These are phyloP conservation scores for Rutstroemia sp. DNA, from an alignment of 2,329 filamentous ascomycete genomes.

Conservation along the genomic window DNA sequence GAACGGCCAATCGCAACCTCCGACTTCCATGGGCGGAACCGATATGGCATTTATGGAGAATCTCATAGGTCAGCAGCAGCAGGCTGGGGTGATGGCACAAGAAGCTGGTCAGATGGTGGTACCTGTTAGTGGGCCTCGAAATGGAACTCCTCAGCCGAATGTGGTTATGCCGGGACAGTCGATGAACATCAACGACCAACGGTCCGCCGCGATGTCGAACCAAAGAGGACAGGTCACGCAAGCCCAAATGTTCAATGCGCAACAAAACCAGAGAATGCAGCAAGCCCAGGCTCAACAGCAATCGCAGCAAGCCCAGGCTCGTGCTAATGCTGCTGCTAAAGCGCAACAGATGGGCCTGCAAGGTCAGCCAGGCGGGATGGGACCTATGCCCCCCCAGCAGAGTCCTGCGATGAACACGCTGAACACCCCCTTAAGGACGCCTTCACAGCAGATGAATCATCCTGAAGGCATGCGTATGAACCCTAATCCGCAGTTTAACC, in stretches of 20 bases:
- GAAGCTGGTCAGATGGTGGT: conserved; percentile 29
- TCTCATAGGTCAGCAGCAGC: conserved; percentile 27
- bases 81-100: conserved; percentile 26
- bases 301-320: conserved; percentile 22
- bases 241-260: conserved; percentile 24
- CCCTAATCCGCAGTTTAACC: conserved; percentile 42
- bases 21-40: conserved; percentile 24
- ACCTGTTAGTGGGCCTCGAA: conserved; percentile 24
- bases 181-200: conserved; percentile 25
- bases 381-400: conserved; percentile 44
- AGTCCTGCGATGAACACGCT: conserved; percentile 52
- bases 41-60: conserved; percentile 25
- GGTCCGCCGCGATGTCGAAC: conserved; percentile 21
- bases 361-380: conserved; percentile 46
- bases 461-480: conserved; percentile 32
- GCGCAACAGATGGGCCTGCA: conserved; percentile 42
- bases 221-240: conserved; percentile 26
- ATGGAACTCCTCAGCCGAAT: conserved; percentile 28
- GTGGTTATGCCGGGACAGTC: conserved; percentile 23
- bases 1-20: conserved; percentile 23
- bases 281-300: conserved; percentile 21
- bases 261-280: conserved; percentile 26
- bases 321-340: conserved; percentile 29
- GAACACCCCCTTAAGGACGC: conserved; percentile 43
- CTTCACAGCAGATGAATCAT: conserved; percentile 25